Base-by-base conservation (phyloP, 2,329 filamentous ascomycete species). In the Sphaceloma murrayae region DNA sequence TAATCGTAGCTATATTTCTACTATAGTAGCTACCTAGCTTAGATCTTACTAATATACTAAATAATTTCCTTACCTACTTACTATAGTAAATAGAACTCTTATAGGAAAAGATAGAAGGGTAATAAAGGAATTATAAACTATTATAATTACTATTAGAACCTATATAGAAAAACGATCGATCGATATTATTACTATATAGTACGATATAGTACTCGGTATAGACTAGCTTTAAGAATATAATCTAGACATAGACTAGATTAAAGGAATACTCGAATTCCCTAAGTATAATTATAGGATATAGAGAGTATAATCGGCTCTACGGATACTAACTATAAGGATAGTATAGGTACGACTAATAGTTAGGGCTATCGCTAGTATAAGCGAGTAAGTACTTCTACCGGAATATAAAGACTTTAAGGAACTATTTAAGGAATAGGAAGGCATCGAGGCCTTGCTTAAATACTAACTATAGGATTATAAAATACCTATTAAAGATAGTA, bases 21-120 rank as follows among this genome's bases (percentile, higher is more conserved):
- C 6, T 13, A 33, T 17, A 17, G 16, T 33, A 33, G 31, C 31
- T 17, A 17, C 6, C 8, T 33, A 17, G 31, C 31, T 33, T 13
- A n/a, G 13, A 13, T 6, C 7, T 7, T 13, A 33, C 14, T 17
- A 33, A 17, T 6, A 7, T 8, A 33, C 6, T 8, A 33, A 33
- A 13, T 7, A 33, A 33, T 13, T 13, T 6, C 31, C 13, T 6
- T 33, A 33, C 14, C 31, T 17, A 13, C 16, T 33, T n/a, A 6
- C 13, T 7, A 33, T 7, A 7, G 13, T 13, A 6, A 17, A 22
- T 26, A 26, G 16, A 22, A 38, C 18, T 3, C 16, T 22, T 11
- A 38, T 38, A 38, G 34, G 34, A 10, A 38, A 38, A 11, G n/a
- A 38, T 22, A 26, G 34, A 22, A 38, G 8, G 16, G 14, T 38